Conservation (phyloP, 1,284 basidiomycete genomes). For the Ganoderma meredithae region DNA sequence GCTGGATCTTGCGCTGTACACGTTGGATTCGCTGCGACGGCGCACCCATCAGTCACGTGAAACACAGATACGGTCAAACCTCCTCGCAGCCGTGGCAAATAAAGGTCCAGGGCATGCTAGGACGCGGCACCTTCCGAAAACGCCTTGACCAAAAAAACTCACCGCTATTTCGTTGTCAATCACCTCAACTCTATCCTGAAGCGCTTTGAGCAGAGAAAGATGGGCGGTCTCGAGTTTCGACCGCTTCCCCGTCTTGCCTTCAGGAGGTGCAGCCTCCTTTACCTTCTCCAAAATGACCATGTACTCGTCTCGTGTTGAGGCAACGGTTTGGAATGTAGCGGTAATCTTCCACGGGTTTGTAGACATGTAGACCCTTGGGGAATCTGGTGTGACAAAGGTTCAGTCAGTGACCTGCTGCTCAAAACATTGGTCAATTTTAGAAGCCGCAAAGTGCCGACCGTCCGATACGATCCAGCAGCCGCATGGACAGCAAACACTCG, state of each 20-base stretch:
- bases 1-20: constrained; percentile 71
- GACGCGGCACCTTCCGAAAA: neutral
- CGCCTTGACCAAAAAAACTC: constrained; percentile 44
- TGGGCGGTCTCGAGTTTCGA: constrained; percentile 65
- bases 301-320: constrained; percentile 77
- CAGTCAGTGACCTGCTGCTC: constrained; percentile 33
- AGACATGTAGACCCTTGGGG: constrained; percentile 79
- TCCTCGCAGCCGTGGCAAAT: constrained; percentile 9
- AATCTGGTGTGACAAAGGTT: constrained; percentile 60
- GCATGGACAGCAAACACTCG: constrained; percentile 66
- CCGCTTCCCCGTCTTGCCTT: constrained; percentile 56
- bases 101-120: constrained; percentile 5
- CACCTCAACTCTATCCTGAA: constrained; percentile 67
- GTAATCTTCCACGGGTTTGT: constrained; percentile 88
- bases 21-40: constrained; percentile 67
- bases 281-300: constrained; percentile 64
- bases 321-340: constrained; percentile 71
- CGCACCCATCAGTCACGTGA: constrained; percentile 36
- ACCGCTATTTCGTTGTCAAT: constrained; percentile 76
- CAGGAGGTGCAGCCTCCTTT: constrained; percentile 57
- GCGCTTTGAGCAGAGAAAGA: constrained; percentile 60
- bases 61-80: constrained; percentile 18
- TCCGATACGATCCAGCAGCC: constrained; percentile 37
- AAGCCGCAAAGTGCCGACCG: constrained; percentile 32
- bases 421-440: constrained; percentile 25